Evolutionary conservation across 805 yeast genomes (phyloP), one percentile per base, ranked within the genome.

Genomic region (Cyberlindnera bimundalis): DNA sequence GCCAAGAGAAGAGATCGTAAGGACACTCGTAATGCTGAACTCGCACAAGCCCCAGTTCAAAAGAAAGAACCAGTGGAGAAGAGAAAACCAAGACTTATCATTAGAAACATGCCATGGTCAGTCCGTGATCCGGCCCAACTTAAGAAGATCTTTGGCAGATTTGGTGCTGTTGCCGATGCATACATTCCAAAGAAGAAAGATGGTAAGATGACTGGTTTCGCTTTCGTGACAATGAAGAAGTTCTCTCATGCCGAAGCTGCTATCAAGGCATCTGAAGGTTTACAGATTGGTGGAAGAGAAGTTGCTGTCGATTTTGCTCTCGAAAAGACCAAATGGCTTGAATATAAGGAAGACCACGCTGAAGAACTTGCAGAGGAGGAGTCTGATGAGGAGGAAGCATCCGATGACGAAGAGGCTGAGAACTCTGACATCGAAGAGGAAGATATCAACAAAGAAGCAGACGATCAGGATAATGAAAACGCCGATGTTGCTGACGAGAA

Each of bases 21-120:
- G 29, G 58, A 45, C n/a, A 14, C 35, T 21, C 35, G 26, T 32
- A 32, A 32, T n/a, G 19, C 26, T 14, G 35, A 32, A 19, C 35
- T 32, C 19, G 35, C 35, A 3, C 18, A 12, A 3, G 18, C 35
- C 10, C 35, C 35, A 23, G 33, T 19, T 3, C 27, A 20, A 28
- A 28, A 39, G 31, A 45, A 47, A 24, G 66, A 66, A 35, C 71
- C 68, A 16, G 71, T 75, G n/a, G 86, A 81, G 51, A 84, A 83
- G 58, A 81, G 96, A 62, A 78, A 83, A 51, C 90, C 98, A 3
- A 78, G 96, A 52, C 68, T 93, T 43, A 89, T 93, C 51, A 72
- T 93, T 28, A 76, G 99, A 58, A 93, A 93, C 60, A 74, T 93
- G 62, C 99, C 99, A 11, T 93, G 99, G 99, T 82, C 96, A 13